Percentiles rank a stretch among this genome's conserved stretches.
These are phyloP conservation scores for Sugiyamaella grinbergsii DNA, from an alignment of 1,139 yeast genomes.

Conservation along the genomic window DNA sequence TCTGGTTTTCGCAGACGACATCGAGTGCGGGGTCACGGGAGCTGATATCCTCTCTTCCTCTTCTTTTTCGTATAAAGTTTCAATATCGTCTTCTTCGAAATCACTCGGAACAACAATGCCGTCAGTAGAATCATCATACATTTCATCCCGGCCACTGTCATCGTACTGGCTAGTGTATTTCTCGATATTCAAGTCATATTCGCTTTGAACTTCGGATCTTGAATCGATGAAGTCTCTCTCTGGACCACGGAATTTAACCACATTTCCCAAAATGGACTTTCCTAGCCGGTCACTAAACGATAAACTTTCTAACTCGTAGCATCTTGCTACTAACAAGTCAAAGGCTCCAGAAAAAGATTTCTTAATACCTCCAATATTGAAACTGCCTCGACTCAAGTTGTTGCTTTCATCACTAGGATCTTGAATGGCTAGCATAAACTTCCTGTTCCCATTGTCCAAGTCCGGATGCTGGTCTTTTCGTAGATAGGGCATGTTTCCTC, in stretches of 20 bases:
- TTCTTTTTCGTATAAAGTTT: neutral
- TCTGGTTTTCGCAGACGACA: neutral
- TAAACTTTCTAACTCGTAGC: constrained; percentile 50
- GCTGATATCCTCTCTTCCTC: neutral
- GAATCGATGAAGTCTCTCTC: constrained; percentile 82
- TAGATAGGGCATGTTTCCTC: constrained; percentile 54
- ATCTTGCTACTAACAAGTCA: constrained; percentile 58
- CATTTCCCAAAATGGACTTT: constrained; percentile 76
- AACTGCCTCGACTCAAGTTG: constrained; percentile 85
- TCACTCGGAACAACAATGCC: constrained; percentile 13
- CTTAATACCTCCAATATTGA: constrained; percentile 75
- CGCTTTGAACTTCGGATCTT: constrained; percentile 39
- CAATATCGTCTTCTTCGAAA: constrained; percentile 10
- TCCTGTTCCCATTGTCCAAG: constrained; percentile 54
- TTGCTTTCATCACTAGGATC: constrained; percentile 86
- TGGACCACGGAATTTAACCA: constrained; percentile 73
- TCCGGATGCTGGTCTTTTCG: constrained; percentile 58
- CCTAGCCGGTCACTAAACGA: constrained; percentile 70
- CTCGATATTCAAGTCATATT: constrained; percentile 11
- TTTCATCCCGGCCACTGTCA: neutral
- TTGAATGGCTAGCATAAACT: constrained; percentile 75
- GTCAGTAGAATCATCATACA: neutral
- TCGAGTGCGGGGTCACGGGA: neutral
- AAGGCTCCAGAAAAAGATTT: constrained; percentile 92
- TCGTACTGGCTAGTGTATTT: constrained; percentile 4